These are phyloP conservation scores for Nitzschia sp. DNA, from an alignment of 108 stramenopile genomes.

Conservation along the genomic window DNA sequence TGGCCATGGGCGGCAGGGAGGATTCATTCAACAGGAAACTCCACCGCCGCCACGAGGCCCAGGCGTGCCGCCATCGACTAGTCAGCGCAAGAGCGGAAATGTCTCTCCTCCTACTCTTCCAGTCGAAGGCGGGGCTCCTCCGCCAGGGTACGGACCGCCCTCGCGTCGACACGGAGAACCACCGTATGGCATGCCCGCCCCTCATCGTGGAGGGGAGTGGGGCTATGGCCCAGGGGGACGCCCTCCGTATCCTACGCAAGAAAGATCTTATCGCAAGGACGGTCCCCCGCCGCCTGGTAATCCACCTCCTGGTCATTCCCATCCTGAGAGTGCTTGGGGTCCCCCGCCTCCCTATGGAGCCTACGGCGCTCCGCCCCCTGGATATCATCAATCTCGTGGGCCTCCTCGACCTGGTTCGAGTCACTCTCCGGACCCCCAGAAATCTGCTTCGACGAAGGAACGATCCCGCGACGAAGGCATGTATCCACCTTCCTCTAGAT, in stretches of 20 bases:
- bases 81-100: neutral
- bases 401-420: slow-evolving; percentile 4
- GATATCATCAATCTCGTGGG: slow-evolving; percentile 19
- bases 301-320: neutral
- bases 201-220: slow-evolving; percentile 16
- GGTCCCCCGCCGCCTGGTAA: slow-evolving; percentile 10
- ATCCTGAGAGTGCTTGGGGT: slow-evolving; percentile 13
- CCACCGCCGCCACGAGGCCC: slow-evolving; percentile 20
- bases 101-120: neutral
- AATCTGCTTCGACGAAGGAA: neutral
- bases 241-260: slow-evolving; percentile 11
- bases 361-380: slow-evolving; percentile 17
- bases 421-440: slow-evolving; percentile 3
- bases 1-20: neutral
- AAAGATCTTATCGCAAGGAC: slow-evolving; percentile 13
- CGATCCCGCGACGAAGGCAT: slow-evolving; percentile 4
- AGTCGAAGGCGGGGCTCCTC: neutral
- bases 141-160: slow-evolving; percentile 12
- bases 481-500: slow-evolving; percentile 14
- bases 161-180: slow-evolving; percentile 2
- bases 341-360: slow-evolving; percentile 7
- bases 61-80: slow-evolving; percentile 1
- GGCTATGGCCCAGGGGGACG: slow-evolving; percentile 23
- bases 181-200: slow-evolving; percentile 18
- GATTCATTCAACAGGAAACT: slow-evolving; percentile 15